Percentiles rank a stretch among this genome's conserved stretches.
These are phyloP conservation scores for Zygosaccharomyces rouxii DNA, from an alignment of 805 yeast genomes.

Conservation along the genomic window DNA sequence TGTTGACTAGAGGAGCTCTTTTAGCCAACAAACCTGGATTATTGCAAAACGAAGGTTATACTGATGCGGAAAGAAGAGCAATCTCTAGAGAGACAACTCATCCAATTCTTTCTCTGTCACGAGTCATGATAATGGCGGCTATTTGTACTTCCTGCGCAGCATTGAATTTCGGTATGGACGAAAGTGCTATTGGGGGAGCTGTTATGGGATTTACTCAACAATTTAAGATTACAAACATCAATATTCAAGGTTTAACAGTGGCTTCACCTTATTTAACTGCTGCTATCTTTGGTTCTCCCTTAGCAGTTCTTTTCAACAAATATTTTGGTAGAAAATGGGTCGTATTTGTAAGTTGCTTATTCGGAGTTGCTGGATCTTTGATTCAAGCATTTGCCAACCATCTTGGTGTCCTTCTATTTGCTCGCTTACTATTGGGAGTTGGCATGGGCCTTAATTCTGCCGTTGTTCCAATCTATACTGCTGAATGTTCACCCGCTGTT, in stretches of 20 bases:
- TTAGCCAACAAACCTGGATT: slow-evolving; percentile 48
- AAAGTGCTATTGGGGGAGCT: slow-evolving; percentile 67
- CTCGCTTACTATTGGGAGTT: slow-evolving; percentile 55
- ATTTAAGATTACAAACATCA: slow-evolving; percentile 41
- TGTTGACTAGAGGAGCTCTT: slow-evolving; percentile 51
- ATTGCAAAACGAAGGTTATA: slow-evolving; percentile 37
- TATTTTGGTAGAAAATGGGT: slow-evolving; percentile 56
- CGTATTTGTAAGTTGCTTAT: slow-evolving; percentile 52
- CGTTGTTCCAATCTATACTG: slow-evolving; percentile 75
- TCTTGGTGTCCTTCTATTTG: slow-evolving; percentile 61
- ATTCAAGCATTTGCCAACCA: slow-evolving; percentile 61
- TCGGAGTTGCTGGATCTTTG: slow-evolving; percentile 55
- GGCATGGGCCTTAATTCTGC: slow-evolving; percentile 76
- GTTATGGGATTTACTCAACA: slow-evolving; percentile 47
- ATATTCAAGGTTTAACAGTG: slow-evolving; percentile 54
- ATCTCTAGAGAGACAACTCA: slow-evolving; percentile 45
- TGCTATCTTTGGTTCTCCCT: slow-evolving; percentile 52
- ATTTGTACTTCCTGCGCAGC: slow-evolving; percentile 52
- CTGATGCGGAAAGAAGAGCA: slow-evolving; percentile 32
- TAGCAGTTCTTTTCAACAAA: slow-evolving; percentile 49
- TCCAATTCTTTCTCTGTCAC: slow-evolving; percentile 45
- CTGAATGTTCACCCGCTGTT: slow-evolving; percentile 65
- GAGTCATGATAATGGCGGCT: slow-evolving; percentile 55
- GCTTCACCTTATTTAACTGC: slow-evolving; percentile 64
- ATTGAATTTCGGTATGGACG: slow-evolving; percentile 71